Conservation (phyloP, 371 early-diverging fungal genomes). For the Mortierella sp. region DNA sequence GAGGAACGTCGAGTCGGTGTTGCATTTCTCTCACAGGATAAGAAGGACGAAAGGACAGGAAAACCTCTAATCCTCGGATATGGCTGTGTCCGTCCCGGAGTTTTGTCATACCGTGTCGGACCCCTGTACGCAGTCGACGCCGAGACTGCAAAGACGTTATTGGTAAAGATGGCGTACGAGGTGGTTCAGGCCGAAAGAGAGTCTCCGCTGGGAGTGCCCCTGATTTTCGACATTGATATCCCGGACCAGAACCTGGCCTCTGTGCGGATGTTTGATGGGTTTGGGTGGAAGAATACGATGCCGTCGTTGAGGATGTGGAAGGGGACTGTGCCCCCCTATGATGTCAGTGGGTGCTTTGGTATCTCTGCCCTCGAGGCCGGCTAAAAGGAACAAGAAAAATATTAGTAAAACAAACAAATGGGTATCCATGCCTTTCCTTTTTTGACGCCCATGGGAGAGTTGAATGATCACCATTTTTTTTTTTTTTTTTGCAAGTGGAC, state of each 20-base stretch:
- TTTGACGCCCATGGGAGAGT: too few species aligned
- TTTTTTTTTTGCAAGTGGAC: too few species aligned
- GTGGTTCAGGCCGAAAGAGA: constrained; percentile 19
- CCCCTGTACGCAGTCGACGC: constrained; percentile 38
- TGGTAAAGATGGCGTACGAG: constrained; percentile 34
- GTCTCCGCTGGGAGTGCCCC: constrained; percentile 6
- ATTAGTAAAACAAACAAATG: not conserved
- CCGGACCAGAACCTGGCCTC: constrained; percentile 28
- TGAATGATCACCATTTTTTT: too few species aligned
- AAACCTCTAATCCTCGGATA: constrained; percentile 37
- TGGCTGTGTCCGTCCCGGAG: constrained; percentile 52
- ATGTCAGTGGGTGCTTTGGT: constrained; percentile 39
- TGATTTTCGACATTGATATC: constrained; percentile 39
- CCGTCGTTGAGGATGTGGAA: constrained; percentile 51
- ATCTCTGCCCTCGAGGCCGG: constrained; percentile 37
- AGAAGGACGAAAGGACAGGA: constrained; percentile 10
- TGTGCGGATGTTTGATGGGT: constrained; percentile 37
- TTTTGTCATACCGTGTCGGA: constrained; percentile 45
- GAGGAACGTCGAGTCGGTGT: constrained; percentile 33
- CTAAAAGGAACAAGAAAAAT: constrained; percentile 5
- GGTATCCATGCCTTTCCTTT: too few species aligned
- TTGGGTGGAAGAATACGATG: constrained; percentile 42
- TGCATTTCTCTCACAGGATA: constrained; percentile 25
- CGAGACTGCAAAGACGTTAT: constrained; percentile 37
- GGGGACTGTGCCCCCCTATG: constrained; percentile 34